Percentiles rank a stretch among this genome's conserved stretches.
phyloP scores from a whole-genome alignment of 768 basidiomycete species.

The Hypholoma fasciculare region DNA sequence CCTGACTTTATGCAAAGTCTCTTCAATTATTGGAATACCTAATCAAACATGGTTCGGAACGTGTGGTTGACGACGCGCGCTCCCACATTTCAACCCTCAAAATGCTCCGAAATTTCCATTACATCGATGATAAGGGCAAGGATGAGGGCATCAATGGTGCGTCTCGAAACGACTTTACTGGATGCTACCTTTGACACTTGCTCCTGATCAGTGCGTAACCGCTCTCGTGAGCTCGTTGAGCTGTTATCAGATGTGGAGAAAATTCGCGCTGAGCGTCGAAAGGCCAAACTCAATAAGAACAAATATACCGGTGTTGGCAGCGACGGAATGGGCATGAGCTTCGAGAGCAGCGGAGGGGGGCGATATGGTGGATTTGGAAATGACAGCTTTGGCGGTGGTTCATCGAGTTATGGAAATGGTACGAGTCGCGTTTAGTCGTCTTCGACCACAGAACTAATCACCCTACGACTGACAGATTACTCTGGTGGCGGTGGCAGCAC shows the following conservation, averaged over 20 bases:
- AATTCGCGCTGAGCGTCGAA: constrained; percentile 85
- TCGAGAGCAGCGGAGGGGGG: constrained; percentile 36
- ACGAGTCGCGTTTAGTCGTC: constrained; percentile 15
- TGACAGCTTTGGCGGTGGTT: constrained; percentile 32
- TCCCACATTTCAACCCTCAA: constrained; percentile 94
- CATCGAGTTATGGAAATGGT: constrained; percentile 29
- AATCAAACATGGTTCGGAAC: constrained; percentile 95
- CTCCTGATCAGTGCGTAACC: constrained; percentile 76
- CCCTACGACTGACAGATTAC: constrained; percentile 9
- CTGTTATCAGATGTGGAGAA: constrained; percentile 89
- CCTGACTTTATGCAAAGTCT: constrained; percentile 47
- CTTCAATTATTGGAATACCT: constrained; percentile 94
- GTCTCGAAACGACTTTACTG: constrained; percentile 4
- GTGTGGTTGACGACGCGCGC: constrained; percentile 96
- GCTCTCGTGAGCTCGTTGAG: constrained; percentile 90
- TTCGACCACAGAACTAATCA: not conserved
- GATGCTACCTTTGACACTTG: not conserved
- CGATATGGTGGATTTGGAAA: constrained; percentile 49
- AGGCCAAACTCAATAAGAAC: constrained; percentile 86
- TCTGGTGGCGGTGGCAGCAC: constrained; percentile 34
- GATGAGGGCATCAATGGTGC: constrained; percentile 98
- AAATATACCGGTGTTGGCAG: constrained; percentile 91
- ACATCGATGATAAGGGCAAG: constrained; percentile 98
- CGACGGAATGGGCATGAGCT: constrained; percentile 60
- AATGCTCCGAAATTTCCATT: constrained; percentile 97